These are phyloP conservation scores for Penicillium lagena DNA, from an alignment of 495 filamentous ascomycete species.

Conservation along the genomic window DNA sequence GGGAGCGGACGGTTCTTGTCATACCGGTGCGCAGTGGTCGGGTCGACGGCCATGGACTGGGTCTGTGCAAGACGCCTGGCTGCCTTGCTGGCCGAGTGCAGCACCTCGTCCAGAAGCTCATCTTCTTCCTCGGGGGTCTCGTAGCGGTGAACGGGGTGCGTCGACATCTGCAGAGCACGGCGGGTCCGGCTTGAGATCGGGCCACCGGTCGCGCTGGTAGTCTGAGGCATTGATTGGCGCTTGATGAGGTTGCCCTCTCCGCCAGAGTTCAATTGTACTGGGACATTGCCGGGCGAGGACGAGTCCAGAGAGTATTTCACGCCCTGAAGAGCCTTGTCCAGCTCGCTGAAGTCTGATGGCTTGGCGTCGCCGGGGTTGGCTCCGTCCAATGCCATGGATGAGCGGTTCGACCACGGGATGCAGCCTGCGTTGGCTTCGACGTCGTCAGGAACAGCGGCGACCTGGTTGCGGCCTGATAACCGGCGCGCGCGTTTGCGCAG, in stretches of 20 bases:
- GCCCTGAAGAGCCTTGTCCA: constrained; percentile 75
- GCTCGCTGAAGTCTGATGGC: constrained; percentile 43
- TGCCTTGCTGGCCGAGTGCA: constrained; percentile 54
- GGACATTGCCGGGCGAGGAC: constrained; percentile 39
- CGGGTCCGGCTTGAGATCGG: constrained; percentile 81
- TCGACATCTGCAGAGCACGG: constrained; percentile 69
- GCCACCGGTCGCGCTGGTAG: constrained; percentile 42
- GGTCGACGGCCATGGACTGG: constrained; percentile 33
- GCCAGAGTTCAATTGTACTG: constrained; percentile 36
- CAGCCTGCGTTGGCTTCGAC: constrained; percentile 89
- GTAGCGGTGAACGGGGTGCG: constrained; percentile 68
- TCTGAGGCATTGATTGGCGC: constrained; percentile 72
- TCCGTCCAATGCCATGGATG: constrained; percentile 76
- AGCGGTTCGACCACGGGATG: constrained; percentile 80
- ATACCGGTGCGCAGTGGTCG: constrained; percentile 40
- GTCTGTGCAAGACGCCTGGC: constrained; percentile 45
- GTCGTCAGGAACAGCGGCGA: constrained; percentile 70
- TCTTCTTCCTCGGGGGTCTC: constrained; percentile 97
- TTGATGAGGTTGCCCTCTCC: constrained; percentile 48
- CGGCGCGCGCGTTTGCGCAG: constrained; percentile 88
- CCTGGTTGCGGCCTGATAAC: constrained; percentile 84
- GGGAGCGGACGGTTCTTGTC: constrained; percentile 45
- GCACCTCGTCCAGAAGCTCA: constrained; percentile 83
- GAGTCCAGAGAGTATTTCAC: constrained; percentile 59
- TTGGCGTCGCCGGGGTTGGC: constrained; percentile 44